phyloP scores from a whole-genome alignment of 2,329 filamentous ascomycete genomes.

The Colletotrichum cuscutae region DNA sequence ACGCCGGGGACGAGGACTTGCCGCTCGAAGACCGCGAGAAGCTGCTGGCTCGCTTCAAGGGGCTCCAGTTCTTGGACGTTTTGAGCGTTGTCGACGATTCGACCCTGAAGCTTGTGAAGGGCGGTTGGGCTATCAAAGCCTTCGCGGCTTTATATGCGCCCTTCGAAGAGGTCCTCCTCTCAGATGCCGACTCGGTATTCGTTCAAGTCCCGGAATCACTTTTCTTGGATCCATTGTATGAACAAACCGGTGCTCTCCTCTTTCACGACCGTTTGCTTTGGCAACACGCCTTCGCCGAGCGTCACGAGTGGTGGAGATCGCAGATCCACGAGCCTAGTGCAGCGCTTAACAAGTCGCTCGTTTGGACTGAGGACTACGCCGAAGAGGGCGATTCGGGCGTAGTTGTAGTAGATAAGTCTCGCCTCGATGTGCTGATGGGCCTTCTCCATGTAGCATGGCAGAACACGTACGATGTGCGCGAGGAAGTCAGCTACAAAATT shows the following conservation, averaged over 20 bases:
- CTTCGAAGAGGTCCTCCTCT: constrained; percentile 49
- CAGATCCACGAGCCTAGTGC: constrained; percentile 48
- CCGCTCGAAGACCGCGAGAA: constrained; percentile 37
- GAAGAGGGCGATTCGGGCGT: constrained; percentile 55
- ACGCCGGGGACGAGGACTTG: constrained; percentile 48
- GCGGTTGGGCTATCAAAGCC: constrained; percentile 53
- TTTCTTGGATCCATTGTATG: constrained; percentile 44
- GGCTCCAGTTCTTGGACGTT: constrained; percentile 46
- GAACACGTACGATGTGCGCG: constrained; percentile 51
- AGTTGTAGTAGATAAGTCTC: constrained; percentile 52
- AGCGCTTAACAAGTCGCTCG: constrained; percentile 45
- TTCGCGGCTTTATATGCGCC: constrained; percentile 49
- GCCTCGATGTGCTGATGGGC: constrained; percentile 48
- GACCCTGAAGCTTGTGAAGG: constrained; percentile 40
- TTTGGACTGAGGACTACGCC: constrained; percentile 52
- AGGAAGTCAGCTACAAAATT: constrained; percentile 51
- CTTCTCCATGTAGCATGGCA: constrained; percentile 56
- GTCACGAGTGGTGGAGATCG: constrained; percentile 50
- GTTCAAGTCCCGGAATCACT: constrained; percentile 47
- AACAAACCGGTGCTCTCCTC: constrained; percentile 45
- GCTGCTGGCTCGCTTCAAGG: constrained; percentile 37
- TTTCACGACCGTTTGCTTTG: constrained; percentile 54
- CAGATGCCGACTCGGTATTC: constrained; percentile 53
- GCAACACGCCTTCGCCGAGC: constrained; percentile 45
- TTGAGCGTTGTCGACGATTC: constrained; percentile 45